Base-by-base conservation (phyloP, 176 grass and related monocot species). In the Oropetium thomaeum region DNA sequence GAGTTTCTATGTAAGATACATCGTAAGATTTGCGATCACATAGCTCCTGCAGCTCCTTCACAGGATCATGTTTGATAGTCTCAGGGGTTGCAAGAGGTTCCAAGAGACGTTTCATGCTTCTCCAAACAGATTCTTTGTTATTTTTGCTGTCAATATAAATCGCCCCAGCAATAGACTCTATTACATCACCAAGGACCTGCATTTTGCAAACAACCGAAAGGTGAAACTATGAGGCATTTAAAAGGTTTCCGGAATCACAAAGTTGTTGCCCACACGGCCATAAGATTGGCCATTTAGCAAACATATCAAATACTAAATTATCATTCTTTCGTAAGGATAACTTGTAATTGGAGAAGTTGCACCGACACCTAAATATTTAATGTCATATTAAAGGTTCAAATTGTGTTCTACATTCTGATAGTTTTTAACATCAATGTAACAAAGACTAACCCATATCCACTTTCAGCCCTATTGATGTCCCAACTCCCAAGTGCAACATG, bases 151-250 rank as follows among this genome's bases (percentile, higher is more conserved):
- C 87, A 16, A 92, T 39, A 73, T 89, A 97, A 41, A 97, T 90
- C 22, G 90, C 90, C 12, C 82, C 93, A 7, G 90, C 93, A 55
- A 92, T 83, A 27, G 90, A 97, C 73, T 97, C 90, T 17, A 88
- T 61, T 20, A 90, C 79, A 72, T 97, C 93, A 41, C 82, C 93
- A 0, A 97, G 82, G 11, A 97, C 93, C 93, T 97, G 82, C 54
- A 73, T 51, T 52, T 72, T 71, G 30, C 25, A 67, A 82, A 77
- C 12, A 51, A 48, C 31, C 12, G 58, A 37, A 38, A 33, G 1
- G 13, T 44, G 4, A 28, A 52, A 41, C 42, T 69, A 49, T 20
- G 54, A 17, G 20, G 1, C 43, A 74, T 10, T 1, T 17, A 44
- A 73, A 70, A 84, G 5, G 49, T 35, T 22, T 16, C 28, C 5